Percentiles rank a stretch among this genome's conserved stretches.
Conservation (phyloP, 1,284 basidiomycete genomes). For the Schizophyllum amplum region DNA sequence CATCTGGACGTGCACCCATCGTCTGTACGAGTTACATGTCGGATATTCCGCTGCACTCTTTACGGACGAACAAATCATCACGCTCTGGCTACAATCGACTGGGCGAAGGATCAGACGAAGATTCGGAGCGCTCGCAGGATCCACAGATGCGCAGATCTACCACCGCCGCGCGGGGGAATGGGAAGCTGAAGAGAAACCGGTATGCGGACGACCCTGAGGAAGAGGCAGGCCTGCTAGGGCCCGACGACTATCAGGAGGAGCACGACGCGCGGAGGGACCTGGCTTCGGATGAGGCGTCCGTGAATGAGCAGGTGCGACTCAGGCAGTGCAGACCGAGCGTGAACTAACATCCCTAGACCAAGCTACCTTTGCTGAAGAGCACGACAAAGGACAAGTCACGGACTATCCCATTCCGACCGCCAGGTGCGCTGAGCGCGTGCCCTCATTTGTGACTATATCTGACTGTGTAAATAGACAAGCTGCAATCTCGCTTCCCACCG, state of each 20-base stretch:
- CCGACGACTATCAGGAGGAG: conserved; percentile 11
- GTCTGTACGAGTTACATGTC: too few relatives aligned
- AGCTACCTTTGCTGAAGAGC: conserved; percentile 8
- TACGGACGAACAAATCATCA: conserved; percentile 40
- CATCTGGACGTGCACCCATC: too few relatives aligned
- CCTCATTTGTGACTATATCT: not conserved
- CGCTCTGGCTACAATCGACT: conserved; percentile 41
- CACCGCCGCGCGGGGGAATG: conserved; percentile 22
- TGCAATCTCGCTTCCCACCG: conserved; percentile 61
- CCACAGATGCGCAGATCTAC: conserved; percentile 22
- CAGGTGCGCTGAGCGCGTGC: conserved; percentile 36
- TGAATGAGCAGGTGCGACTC: conserved; percentile 9
- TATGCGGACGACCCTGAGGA: conserved; percentile 59
- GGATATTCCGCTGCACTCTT: conserved; percentile 56
- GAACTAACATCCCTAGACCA: conserved; percentile 9
- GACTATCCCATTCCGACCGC: conserved; percentile 69
- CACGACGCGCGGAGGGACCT: conserved; percentile 27
- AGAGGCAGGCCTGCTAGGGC: conserved; percentile 37
- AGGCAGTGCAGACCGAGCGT: conserved; percentile 7
- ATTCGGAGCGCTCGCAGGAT: conserved; percentile 18
- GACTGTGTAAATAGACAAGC: conserved; percentile 45
- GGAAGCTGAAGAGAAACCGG: conserved; percentile 37
- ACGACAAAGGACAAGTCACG: conserved; percentile 59
- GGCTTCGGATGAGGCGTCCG: conserved; percentile 21
- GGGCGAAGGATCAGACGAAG: conserved; percentile 22